Evolutionary conservation across 768 basidiomycete genomes (phyloP).

Genomic region (Rhodocollybia butyracea): DNA sequence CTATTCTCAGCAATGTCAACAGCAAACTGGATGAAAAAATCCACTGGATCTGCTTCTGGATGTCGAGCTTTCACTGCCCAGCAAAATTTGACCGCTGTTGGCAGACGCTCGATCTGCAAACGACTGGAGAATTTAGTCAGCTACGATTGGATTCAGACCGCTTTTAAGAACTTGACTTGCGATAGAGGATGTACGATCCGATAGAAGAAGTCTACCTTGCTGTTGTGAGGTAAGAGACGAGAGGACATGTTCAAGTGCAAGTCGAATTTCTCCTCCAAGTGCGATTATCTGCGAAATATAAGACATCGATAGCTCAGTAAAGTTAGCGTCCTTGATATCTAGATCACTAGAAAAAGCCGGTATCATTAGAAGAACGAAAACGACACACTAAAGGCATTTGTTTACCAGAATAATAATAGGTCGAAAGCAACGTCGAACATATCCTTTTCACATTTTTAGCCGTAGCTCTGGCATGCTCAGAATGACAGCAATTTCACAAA

Average conservation of each 20-base stretch:
- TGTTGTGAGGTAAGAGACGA: conserved; percentile 4
- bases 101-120: neutral
- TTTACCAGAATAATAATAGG: conserved; percentile 12
- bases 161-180: neutral
- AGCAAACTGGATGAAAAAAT: conserved; percentile 9
- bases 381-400: too few relatives aligned
- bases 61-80: conserved; percentile 1
- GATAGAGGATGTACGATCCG: conserved; percentile 11
- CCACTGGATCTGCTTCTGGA: conserved; percentile 6
- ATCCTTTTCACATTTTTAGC: conserved; percentile 2
- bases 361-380: neutral
- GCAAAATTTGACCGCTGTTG: conserved; percentile 7
- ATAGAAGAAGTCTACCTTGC: conserved; percentile 13
- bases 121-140: conserved; percentile 1
- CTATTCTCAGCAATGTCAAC: conserved; percentile 9
- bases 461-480: neutral
- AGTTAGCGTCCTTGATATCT: neutral
- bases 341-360: neutral
- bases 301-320: neutral
- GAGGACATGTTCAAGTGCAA: conserved; percentile 7
- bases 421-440: conserved; percentile 10
- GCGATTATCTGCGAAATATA: conserved; percentile 11
- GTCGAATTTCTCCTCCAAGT: conserved; percentile 1
- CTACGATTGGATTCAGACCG: neutral
- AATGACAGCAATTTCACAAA: conserved; percentile 10